Percentiles rank a stretch among this genome's conserved stretches.
phyloP scores from a whole-genome alignment of 225 moss, liverwort and hornwort species.

The Sphagnum tenellum region DNA sequence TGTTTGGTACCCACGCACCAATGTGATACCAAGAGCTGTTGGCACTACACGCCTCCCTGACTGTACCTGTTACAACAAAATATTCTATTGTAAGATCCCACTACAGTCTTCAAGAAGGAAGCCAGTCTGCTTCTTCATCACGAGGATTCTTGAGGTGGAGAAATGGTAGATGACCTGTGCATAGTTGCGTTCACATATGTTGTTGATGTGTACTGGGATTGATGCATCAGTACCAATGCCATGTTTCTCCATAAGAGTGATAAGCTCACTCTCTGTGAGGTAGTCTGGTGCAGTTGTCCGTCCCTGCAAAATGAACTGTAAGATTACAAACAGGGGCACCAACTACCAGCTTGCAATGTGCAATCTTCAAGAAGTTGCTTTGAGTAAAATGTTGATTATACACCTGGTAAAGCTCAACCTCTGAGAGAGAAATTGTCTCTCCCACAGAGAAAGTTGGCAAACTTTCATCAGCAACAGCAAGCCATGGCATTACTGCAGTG shows the following conservation, averaged over 20 bases:
- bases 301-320: slow-evolving; percentile 32
- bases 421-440: slow-evolving; percentile 53
- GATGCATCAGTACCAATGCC: slow-evolving; percentile 99
- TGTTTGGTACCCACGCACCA: slow-evolving; percentile 88
- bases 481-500: slow-evolving; percentile 98
- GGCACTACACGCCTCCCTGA: slow-evolving; percentile 88
- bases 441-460: slow-evolving; percentile 60
- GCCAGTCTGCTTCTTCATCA: too few relatives aligned
- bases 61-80: slow-evolving; percentile 60
- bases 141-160: not conserved
- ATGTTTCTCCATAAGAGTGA: slow-evolving; percentile 95
- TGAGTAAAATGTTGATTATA: not conserved
- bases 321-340: too few relatives aligned
- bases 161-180: slow-evolving; percentile 59
- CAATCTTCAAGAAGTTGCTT: too few relatives aligned
- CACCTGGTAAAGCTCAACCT: slow-evolving; percentile 96
- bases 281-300: slow-evolving; percentile 93
- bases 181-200: slow-evolving; percentile 97
- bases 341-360: too few relatives aligned
- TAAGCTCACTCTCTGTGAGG: slow-evolving; percentile 95
- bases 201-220: slow-evolving; percentile 96
- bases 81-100: too few relatives aligned
- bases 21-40: slow-evolving; percentile 81
- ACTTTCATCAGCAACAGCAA: slow-evolving; percentile 82
- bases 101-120: too few relatives aligned